Evolutionary conservation across 129 eudicot genomes (phyloP).

Genomic region (Gnaphalium uliginosum): DNA sequence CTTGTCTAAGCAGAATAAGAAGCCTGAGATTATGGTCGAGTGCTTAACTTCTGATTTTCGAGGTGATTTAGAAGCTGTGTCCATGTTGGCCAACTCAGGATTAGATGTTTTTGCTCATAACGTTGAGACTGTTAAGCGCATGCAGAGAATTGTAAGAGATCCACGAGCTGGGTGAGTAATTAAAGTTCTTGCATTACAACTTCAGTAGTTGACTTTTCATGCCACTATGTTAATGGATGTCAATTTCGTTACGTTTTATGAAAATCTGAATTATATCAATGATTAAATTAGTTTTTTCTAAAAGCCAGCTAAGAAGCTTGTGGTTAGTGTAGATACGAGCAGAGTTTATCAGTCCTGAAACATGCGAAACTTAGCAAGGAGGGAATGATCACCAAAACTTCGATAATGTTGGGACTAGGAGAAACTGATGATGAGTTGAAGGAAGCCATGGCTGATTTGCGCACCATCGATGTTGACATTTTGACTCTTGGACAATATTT

Average conservation of each 20-base stretch:
- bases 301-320: not conserved
- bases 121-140: slow-evolving; percentile 80
- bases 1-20: slow-evolving; percentile 56
- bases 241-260: not conserved
- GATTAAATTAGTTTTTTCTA: not conserved
- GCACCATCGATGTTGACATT: slow-evolving; percentile 90
- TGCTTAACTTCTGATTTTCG: slow-evolving; percentile 96
- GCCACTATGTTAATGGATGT: not conserved
- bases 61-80: slow-evolving; percentile 83
- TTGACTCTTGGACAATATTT: slow-evolving; percentile 94
- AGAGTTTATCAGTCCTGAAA: slow-evolving; percentile 84
- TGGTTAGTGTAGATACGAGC: slow-evolving; percentile 64
- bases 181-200: not conserved
- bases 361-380: slow-evolving; percentile 77
- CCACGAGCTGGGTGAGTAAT: slow-evolving; percentile 90
- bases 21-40: slow-evolving; percentile 92
- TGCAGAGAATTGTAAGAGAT: slow-evolving; percentile 91
- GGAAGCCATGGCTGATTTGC: slow-evolving; percentile 91
- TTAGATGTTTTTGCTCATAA: slow-evolving; percentile 98
- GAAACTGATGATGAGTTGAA: slow-evolving; percentile 90
- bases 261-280: not conserved
- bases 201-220: not conserved
- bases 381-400: slow-evolving; percentile 93
- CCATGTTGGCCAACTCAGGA: slow-evolving; percentile 80
- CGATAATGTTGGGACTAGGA: slow-evolving; percentile 98